A percentile compares a stretch with the other conserved stretches of the same genome.
phyloP scores from a whole-genome alignment of 2,329 filamentous ascomycete species.

The Fusarium sacchari region DNA sequence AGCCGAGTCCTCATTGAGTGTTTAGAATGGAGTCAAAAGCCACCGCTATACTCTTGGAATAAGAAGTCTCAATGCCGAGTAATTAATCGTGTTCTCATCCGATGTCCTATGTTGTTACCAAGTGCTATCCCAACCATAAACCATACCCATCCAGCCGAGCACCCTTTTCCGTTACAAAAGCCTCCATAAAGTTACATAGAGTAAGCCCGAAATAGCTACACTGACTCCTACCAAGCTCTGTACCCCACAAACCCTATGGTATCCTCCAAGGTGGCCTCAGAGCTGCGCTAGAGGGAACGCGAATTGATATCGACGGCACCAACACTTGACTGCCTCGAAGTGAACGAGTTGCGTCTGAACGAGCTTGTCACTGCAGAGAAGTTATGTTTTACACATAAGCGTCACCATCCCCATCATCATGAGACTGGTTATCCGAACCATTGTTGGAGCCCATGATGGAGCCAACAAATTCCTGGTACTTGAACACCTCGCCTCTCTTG shows the following conservation, averaged over 20 bases:
- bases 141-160: conserved; percentile 4
- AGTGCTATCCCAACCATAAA: conserved; percentile 16
- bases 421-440: conserved; percentile 47
- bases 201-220: background rate
- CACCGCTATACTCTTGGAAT: no score
- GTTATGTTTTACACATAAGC: background rate
- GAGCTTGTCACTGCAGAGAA: background rate
- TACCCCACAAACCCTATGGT: background rate
- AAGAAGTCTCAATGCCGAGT: background rate
- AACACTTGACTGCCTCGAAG: background rate
- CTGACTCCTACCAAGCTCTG: background rate
- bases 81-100: conserved; percentile 31
- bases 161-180: conserved; percentile 23
- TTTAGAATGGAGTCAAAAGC: no score
- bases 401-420: conserved; percentile 43
- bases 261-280: background rate
- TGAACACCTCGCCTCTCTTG: conserved; percentile 87
- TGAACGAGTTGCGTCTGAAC: background rate
- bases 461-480: conserved; percentile 90
- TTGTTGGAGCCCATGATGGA: conserved; percentile 68
- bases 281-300: background rate
- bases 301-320: background rate
- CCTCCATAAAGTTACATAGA: conserved; percentile 2
- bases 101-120: conserved; percentile 21
- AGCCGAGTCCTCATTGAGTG: background rate